phyloP scores from a whole-genome alignment of 2,329 filamentous ascomycete genomes.

The Colletotrichum plurivorum region DNA sequence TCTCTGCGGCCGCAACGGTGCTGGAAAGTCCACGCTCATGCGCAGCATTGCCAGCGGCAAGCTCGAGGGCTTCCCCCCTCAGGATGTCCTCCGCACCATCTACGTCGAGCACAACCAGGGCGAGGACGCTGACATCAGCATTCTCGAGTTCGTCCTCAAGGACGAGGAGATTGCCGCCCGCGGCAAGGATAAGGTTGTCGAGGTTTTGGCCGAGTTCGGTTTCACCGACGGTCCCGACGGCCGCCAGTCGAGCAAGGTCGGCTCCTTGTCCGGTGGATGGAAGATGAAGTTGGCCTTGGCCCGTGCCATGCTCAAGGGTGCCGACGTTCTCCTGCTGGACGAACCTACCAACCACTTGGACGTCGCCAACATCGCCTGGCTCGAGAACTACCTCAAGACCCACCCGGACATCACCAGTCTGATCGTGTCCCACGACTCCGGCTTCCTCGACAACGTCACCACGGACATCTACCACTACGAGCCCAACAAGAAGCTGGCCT shows the following conservation, averaged over 20 bases:
- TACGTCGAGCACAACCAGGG: slow-evolving; percentile 99
- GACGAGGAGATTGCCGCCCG: slow-evolving; percentile 88
- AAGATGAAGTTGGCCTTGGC: slow-evolving; percentile 99
- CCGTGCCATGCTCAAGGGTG: slow-evolving; percentile 94
- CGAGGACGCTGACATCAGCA: slow-evolving; percentile 96
- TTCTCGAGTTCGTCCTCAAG: slow-evolving; percentile 92
- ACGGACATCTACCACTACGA: slow-evolving; percentile 99
- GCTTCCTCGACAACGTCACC: slow-evolving; percentile 96
- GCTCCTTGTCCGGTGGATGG: slow-evolving; percentile 97
- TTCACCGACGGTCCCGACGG: slow-evolving; percentile 93
- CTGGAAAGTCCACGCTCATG: slow-evolving; percentile 99
- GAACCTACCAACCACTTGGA: slow-evolving; percentile 99
- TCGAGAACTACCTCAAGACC: slow-evolving; percentile 94
- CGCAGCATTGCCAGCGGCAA: slow-evolving; percentile 95
- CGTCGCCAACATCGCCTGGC: slow-evolving; percentile 95
- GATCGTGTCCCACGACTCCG: slow-evolving; percentile 98
- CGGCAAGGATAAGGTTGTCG: slow-evolving; percentile 84
- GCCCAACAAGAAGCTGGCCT: slow-evolving; percentile 90
- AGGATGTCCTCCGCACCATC: slow-evolving; percentile 93
- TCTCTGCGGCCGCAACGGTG: slow-evolving; percentile 96
- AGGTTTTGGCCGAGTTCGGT: slow-evolving; percentile 90
- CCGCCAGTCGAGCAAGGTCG: slow-evolving; percentile 89
- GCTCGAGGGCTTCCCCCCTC: slow-evolving; percentile 94
- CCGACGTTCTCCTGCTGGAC: slow-evolving; percentile 96
- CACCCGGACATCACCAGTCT: slow-evolving; percentile 97